phyloP scores from a whole-genome alignment of 495 filamentous ascomycete species.

The Schizothecium vesticola region DNA sequence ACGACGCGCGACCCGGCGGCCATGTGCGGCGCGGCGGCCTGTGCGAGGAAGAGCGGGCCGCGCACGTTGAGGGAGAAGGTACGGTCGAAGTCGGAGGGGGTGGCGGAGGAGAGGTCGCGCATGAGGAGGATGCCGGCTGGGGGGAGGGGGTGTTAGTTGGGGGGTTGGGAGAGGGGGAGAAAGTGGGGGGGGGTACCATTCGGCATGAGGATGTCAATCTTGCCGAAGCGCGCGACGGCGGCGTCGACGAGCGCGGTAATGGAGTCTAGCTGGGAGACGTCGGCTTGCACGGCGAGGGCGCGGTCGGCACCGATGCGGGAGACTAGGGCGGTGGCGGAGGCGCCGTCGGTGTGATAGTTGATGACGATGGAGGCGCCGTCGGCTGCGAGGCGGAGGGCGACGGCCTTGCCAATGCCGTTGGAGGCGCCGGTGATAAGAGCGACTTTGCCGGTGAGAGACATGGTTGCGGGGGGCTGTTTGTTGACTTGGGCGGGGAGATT shows the following conservation, averaged over 20 bases:
- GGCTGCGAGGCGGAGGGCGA: conserved; percentile 47
- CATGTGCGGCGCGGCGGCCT: conserved; percentile 63
- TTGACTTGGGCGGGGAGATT: neutral
- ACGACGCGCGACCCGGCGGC: conserved; percentile 45
- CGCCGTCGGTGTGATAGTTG: conserved; percentile 53
- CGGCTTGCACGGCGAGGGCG: conserved; percentile 56
- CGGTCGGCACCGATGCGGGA: conserved; percentile 46
- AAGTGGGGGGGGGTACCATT: conserved; percentile 29
- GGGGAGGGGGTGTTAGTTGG: neutral
- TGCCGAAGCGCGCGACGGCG: conserved; percentile 57
- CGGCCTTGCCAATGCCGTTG: conserved; percentile 62
- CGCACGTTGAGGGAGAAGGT: conserved; percentile 59
- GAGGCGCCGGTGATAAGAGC: conserved; percentile 61
- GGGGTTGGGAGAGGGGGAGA: too few relatives aligned
- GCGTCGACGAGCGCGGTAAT: conserved; percentile 57
- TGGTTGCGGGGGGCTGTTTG: neutral
- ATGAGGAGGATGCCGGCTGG: conserved; percentile 49
- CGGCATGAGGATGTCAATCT: conserved; percentile 60
- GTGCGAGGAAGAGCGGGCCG: conserved; percentile 59
- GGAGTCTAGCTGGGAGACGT: conserved; percentile 54
- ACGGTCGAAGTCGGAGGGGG: conserved; percentile 54
- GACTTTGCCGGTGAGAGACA: conserved; percentile 52
- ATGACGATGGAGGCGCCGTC: conserved; percentile 61
- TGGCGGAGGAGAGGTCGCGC: conserved; percentile 51
- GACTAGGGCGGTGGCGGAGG: conserved; percentile 52